These are phyloP conservation scores for Ophiorrhiza pumila DNA, from an alignment of 257 asterid species.

Conservation along the genomic window DNA sequence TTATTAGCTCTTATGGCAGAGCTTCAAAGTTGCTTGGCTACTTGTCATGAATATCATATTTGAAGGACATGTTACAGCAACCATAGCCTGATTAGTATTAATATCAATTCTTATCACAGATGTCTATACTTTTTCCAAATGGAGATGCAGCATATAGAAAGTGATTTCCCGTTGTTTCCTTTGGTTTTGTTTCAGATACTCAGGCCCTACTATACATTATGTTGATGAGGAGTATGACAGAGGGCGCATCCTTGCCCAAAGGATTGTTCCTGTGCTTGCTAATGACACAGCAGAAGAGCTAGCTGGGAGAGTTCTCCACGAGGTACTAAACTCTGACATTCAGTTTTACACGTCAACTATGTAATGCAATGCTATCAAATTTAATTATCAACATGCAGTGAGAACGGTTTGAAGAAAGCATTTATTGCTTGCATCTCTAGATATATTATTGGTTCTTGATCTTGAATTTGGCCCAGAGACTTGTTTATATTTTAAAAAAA, in stretches of 20 bases:
- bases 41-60: neutral
- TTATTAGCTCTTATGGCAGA: neutral
- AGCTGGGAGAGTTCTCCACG: slow-evolving; percentile 71
- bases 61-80: neutral
- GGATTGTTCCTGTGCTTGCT: slow-evolving; percentile 73
- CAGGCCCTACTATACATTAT: slow-evolving; percentile 78
- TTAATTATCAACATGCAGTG: neutral
- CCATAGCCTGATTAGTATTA: neutral
- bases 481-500: no score
- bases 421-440: neutral
- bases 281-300: slow-evolving; percentile 73
- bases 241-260: slow-evolving; percentile 83
- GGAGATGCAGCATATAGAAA: neutral
- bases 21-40: neutral
- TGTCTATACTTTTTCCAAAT: neutral
- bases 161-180: neutral
- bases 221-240: slow-evolving; percentile 81
- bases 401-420: neutral
- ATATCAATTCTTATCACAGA: neutral
- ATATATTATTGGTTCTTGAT: neutral
- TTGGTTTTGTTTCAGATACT: slow-evolving; percentile 39
- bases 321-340: slow-evolving; percentile 36
- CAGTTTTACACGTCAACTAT: slow-evolving; percentile 8
- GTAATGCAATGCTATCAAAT: neutral
- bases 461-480: no score